These are phyloP conservation scores for Alternaria infectoria DNA, from an alignment of 2,329 filamentous ascomycete species.

Conservation along the genomic window DNA sequence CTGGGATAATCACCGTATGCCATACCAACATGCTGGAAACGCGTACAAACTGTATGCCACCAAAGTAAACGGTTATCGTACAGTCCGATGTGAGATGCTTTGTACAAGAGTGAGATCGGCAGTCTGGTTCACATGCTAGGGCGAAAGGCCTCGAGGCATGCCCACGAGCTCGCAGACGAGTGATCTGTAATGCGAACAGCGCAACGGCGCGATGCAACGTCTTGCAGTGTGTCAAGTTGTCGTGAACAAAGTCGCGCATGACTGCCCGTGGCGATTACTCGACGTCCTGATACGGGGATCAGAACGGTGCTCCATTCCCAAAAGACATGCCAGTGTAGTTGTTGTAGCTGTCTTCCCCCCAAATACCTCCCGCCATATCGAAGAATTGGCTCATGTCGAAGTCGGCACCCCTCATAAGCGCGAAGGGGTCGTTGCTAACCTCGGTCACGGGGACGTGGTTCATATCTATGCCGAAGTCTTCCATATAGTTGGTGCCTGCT, in stretches of 20 bases:
- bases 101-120: not conserved
- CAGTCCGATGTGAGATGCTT: not conserved
- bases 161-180: not conserved
- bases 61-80: not conserved
- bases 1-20: no score
- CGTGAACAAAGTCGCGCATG: not conserved
- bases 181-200: not conserved
- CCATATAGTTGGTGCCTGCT: conserved; percentile 2
- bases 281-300: not conserved
- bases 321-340: conserved; percentile 33
- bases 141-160: not conserved
- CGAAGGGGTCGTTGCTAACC: conserved; percentile 23
- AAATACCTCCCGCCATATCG: conserved; percentile 36
- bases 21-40: not conserved
- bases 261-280: not conserved
- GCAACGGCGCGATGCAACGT: not conserved
- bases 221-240: not conserved
- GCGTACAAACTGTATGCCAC: not conserved
- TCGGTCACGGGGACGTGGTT: conserved; percentile 1
- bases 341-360: conserved; percentile 32
- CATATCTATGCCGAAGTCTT: conserved; percentile 1
- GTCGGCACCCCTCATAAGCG: conserved; percentile 30
- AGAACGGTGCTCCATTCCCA: conserved; percentile 9
- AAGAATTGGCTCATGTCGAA: conserved; percentile 45
- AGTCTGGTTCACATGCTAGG: not conserved